Evolutionary conservation across 176 grass and related monocot species (phyloP).

Genomic region (Poa annua): DNA sequence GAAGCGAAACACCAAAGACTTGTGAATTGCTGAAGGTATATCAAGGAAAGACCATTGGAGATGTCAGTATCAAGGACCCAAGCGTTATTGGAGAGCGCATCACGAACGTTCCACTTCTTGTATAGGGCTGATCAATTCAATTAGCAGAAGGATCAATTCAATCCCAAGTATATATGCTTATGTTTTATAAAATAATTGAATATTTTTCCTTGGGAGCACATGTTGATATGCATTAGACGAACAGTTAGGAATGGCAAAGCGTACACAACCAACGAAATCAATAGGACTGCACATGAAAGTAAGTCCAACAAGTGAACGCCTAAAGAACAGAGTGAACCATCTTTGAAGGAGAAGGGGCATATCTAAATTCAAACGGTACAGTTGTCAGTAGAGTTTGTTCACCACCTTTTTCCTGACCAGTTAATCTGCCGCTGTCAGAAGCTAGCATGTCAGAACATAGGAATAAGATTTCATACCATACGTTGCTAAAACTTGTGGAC

Average conservation of each 20-base stretch:
- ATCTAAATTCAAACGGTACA: conserved; percentile 1
- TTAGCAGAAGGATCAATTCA: too few relatives aligned
- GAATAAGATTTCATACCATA: neutral
- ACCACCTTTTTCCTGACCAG: conserved; percentile 24
- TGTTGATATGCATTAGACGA: neutral
- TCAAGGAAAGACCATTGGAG: too few relatives aligned
- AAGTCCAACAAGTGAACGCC: neutral
- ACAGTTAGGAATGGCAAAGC: neutral
- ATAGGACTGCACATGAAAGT: neutral
- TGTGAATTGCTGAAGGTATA: too few relatives aligned
- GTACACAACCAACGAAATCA: neutral
- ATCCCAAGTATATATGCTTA: too few relatives aligned
- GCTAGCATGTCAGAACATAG: neutral
- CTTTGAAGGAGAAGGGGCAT: neutral
- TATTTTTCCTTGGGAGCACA: neutral
- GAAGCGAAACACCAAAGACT: too few relatives aligned
- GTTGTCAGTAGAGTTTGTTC: conserved; percentile 22
- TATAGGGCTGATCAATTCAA: too few relatives aligned
- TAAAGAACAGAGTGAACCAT: neutral
- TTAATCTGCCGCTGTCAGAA: conserved; percentile 49
- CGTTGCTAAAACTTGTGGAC: conserved; percentile 43
- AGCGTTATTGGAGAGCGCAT: too few relatives aligned
- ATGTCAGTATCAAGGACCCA: too few relatives aligned
- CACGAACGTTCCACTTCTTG: too few relatives aligned
- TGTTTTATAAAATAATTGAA: too few relatives aligned